A percentile compares a stretch with the other conserved stretches of the same genome.
Conservation (phyloP, 345 rosid genomes). For the Mangifera indica region DNA sequence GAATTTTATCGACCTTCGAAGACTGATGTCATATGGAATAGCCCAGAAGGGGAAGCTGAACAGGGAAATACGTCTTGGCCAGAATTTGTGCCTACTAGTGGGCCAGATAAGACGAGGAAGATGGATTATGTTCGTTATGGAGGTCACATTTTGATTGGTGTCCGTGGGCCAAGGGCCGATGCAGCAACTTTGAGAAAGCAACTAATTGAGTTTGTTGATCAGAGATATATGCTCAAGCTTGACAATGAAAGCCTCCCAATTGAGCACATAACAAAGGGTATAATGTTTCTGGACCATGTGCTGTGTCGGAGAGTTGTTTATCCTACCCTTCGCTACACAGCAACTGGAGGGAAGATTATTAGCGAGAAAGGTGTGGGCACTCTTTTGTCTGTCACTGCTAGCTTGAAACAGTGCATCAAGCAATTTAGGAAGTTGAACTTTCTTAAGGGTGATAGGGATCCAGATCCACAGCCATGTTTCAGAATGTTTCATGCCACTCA, state of each 20-base stretch:
- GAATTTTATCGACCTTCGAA: slow-evolving; percentile 88
- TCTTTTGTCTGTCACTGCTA: slow-evolving; percentile 84
- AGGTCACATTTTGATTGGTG: slow-evolving; percentile 89
- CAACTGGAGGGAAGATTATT: slow-evolving; percentile 94
- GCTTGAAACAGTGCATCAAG: slow-evolving; percentile 90
- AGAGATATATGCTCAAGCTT: slow-evolving; percentile 83
- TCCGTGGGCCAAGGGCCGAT: slow-evolving; percentile 92
- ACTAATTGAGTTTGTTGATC: slow-evolving; percentile 88
- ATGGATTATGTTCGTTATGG: slow-evolving; percentile 87
- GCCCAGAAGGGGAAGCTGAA: slow-evolving; percentile 86
- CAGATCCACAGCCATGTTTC: slow-evolving; percentile 96
- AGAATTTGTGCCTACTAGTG: slow-evolving; percentile 97
- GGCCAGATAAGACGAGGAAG: slow-evolving; percentile 92
- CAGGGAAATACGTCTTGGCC: slow-evolving; percentile 99
- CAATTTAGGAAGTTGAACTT: slow-evolving; percentile 85
- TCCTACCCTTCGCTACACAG: slow-evolving; percentile 92
- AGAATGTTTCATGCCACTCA: slow-evolving; percentile 96
- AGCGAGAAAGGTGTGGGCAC: slow-evolving; percentile 99
- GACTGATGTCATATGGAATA: slow-evolving; percentile 91
- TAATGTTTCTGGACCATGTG: slow-evolving; percentile 98
- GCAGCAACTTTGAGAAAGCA: slow-evolving; percentile 93
- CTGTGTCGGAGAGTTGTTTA: slow-evolving; percentile 93
- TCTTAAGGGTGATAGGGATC: slow-evolving; percentile 91
- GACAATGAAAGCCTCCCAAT: slow-evolving; percentile 90
- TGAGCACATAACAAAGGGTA: slow-evolving; percentile 93